Conservation (phyloP, 2,329 filamentous ascomycete genomes). For the Clonostachys solani region DNA sequence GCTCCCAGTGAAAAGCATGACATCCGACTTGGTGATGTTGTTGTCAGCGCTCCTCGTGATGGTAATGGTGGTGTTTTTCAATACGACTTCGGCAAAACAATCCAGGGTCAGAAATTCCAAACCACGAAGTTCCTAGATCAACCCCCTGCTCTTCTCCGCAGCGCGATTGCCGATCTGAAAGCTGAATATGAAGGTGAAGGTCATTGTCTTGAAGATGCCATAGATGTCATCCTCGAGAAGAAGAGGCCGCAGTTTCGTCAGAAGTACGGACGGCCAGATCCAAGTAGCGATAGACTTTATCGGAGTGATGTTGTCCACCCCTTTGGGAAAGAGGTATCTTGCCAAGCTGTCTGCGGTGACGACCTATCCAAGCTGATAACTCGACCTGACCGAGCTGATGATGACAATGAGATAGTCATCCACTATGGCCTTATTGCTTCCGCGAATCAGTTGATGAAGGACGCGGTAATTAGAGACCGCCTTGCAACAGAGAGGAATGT, state of each 20-base stretch:
- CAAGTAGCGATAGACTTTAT: conserved; percentile 1
- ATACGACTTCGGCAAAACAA: conserved; percentile 8
- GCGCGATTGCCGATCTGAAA: conserved; percentile 2
- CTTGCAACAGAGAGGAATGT: conserved; percentile 8
- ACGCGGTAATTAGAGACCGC: conserved; percentile 17
- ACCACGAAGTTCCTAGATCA: conserved; percentile 3
- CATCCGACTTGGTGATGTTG: conserved; percentile 16
- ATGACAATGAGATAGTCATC: background rate
- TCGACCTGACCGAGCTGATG: background rate
- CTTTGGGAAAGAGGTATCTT: background rate
- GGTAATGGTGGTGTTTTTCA: conserved; percentile 2
- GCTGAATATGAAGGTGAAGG: conserved; percentile 9
- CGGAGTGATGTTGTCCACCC: background rate
- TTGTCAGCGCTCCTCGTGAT: conserved; percentile 7
- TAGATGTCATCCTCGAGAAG: conserved; percentile 1
- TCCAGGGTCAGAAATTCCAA: conserved; percentile 3
- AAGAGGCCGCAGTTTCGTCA: background rate
- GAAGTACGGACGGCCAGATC: conserved; percentile 1
- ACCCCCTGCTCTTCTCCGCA: conserved; percentile 4
- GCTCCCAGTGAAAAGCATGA: conserved; percentile 19
- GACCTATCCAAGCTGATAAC: background rate
- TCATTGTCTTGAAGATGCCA: conserved; percentile 7
- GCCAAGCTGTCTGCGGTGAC: background rate
- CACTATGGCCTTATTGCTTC: conserved; percentile 16
- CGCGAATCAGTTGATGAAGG: conserved; percentile 25